Percentiles rank a stretch among this genome's conserved stretches.
Evolutionary conservation across 495 filamentous ascomycete genomes (phyloP).

Genomic region (Umbilicaria muhlenbergii): DNA sequence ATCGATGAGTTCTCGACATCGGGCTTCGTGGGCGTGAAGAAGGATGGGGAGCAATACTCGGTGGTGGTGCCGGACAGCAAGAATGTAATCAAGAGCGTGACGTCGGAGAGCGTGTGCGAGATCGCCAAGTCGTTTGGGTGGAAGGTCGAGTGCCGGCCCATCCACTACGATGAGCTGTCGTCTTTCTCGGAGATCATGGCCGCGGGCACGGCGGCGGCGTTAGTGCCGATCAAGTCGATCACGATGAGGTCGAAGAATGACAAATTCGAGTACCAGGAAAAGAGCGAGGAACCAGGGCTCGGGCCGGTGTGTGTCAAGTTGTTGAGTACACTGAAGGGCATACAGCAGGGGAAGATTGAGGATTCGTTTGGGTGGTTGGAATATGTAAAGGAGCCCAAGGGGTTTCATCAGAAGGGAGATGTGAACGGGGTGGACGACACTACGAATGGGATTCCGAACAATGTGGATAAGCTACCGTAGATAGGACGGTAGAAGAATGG

Average conservation of each 20-base stretch:
- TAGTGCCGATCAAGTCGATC: slow-evolving; percentile 84
- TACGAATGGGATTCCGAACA: slow-evolving; percentile 4
- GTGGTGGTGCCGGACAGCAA: slow-evolving; percentile 67
- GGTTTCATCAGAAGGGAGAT: slow-evolving; percentile 4
- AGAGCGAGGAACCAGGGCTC: slow-evolving; percentile 46
- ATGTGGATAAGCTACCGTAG: slow-evolving; percentile 8
- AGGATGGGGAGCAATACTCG: slow-evolving; percentile 41
- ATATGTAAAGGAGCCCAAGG: slow-evolving; percentile 27
- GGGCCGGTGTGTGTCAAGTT: slow-evolving; percentile 55
- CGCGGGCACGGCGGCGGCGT: slow-evolving; percentile 78
- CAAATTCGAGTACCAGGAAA: slow-evolving; percentile 49
- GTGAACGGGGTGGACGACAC: not conserved
- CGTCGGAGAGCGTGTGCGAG: slow-evolving; percentile 50
- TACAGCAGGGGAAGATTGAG: slow-evolving; percentile 63
- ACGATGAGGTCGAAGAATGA: slow-evolving; percentile 51
- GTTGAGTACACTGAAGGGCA: slow-evolving; percentile 61
- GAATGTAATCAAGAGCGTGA: slow-evolving; percentile 73
- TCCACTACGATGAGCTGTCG: slow-evolving; percentile 64
- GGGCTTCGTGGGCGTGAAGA: slow-evolving; percentile 64
- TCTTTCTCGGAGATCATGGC: slow-evolving; percentile 77
- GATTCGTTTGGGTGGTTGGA: slow-evolving; percentile 65
- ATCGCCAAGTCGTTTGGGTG: slow-evolving; percentile 53
- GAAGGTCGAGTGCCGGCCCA: slow-evolving; percentile 47
- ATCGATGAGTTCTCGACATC: slow-evolving; percentile 86
- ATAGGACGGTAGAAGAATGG: too few species aligned